Evolutionary conservation across 768 basidiomycete species (phyloP), one percentile per base, ranked within the genome.

Genomic region (Heimioporus sp.): DNA sequence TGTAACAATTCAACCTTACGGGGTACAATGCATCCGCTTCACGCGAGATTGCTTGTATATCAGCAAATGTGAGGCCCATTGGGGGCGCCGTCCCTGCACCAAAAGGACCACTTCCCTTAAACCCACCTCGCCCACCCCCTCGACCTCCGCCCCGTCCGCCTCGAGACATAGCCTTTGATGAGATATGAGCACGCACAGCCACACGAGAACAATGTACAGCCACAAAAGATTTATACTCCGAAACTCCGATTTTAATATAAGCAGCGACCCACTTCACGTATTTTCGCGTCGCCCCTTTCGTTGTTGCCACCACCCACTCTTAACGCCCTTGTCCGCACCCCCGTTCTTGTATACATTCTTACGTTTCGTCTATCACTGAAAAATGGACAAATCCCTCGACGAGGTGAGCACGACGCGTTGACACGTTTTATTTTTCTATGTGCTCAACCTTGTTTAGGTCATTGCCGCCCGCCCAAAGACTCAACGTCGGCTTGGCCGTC

Each of bases 331-430:
- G 7, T 47, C 43, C 37, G 39, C 35, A 5, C 24, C 6, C 24
- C 5, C 24, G 11, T 21, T 21, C 50, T 47, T 36, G 20, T 51
- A 19, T 21, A 42, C 15, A 37, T 48, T 35, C 38, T 32, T 1
- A 24, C 28, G 7, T 35, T 30, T 37, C 19, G 16, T 28, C 46
- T 40, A 12, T 24, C 6, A 52, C 32, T 39, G 35, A 56, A 69
- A 57, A 66, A 89, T 92, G 86, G 89, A 92, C 73, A 87, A 87
- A 73, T 80, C 87, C 62, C 86, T 92, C 53, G 90, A 92, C 67
- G 86, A 91, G 52, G 90, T 92, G 19, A 80, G 74, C 31, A n/a
- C 12, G 46, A 48, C 45, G 43, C 32, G 53, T 41, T 10, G 11
- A 17, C 34, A 15, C 13, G 1, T 36, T 32, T 42, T 49, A 16